Evolutionary conservation across 345 rosid genomes (phyloP), one percentile per base, ranked within the genome.

Genomic region (Eucalyptus rudis): DNA sequence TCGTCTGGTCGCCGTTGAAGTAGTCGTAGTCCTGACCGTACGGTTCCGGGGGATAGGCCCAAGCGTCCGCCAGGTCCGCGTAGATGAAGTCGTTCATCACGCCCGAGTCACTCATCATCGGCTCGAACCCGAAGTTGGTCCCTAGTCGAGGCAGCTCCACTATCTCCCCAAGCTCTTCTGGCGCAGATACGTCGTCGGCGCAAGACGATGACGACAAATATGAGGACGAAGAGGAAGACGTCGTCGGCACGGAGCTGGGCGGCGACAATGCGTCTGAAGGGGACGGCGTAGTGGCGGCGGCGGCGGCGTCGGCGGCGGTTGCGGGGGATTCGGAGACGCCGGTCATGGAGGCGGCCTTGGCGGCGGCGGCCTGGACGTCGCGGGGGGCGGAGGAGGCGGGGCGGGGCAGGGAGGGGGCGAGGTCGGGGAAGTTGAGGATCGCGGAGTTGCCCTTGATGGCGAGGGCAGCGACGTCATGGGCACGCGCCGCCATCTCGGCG

Each of bases 401-500:
- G 84, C 97, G 96, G 47, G 99, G 99, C 22, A 97, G 94, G 83
- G 91, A 90, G 50, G 89, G 90, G 49, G 97, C 93, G 33, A 97
- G 97, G 86, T 96, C 93, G 8, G 99, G 99, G 94, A 96, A 97
- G 93, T 96, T 96, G 45, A 96, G 95, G 83, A 95, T 94, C 83
- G 98, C 99, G 12, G 97, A 94, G 64, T 90, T 49, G 85, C 99
- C 99, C 92, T 96, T 97, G 92, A 97, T 94, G 93, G 93, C 94
- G 54, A 96, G 88, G 52, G 99, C 97, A 19, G 99, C 99, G 25
- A 96, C 99, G 94, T 97, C 99, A n/a, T 97, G 99, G 2, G 99
- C 99, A 86, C 99, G 99, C 49, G 99, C 99, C 7, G 99, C 99
- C 99, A 96, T 96, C 91, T 97, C 98, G 0, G 99, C 92, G 14